phyloP scores from a whole-genome alignment of 2,329 filamentous ascomycete genomes.

The Metarhizium rileyi region DNA sequence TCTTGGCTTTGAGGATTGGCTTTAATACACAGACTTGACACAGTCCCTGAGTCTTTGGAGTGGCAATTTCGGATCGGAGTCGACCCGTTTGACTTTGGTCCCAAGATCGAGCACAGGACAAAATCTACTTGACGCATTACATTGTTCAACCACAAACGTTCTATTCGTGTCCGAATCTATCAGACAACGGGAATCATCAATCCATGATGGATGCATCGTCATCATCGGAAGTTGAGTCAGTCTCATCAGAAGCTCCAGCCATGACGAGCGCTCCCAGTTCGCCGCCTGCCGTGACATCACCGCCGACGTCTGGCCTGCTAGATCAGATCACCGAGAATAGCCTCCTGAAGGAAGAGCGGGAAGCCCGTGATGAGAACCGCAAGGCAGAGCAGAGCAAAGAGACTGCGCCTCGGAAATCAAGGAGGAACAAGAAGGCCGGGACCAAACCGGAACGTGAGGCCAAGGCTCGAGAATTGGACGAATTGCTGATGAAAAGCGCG shows the following conservation, averaged over 20 bases:
- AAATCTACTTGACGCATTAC: background rate
- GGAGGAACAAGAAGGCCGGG: conserved; percentile 40
- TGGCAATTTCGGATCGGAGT: background rate
- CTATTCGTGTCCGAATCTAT: background rate
- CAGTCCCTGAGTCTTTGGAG: background rate
- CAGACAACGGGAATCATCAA: background rate
- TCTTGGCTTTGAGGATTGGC: background rate
- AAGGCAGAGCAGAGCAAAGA: conserved; percentile 38
- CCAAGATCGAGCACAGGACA: background rate
- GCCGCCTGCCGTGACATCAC: conserved; percentile 19
- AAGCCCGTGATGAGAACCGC: conserved; percentile 26
- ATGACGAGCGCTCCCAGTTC: conserved; percentile 29
- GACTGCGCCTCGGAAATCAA: conserved; percentile 28
- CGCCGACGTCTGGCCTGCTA: conserved; percentile 9
- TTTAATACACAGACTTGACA: background rate
- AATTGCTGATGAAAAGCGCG: conserved; percentile 48
- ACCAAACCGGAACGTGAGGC: conserved; percentile 44
- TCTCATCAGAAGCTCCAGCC: conserved; percentile 17
- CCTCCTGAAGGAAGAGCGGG: conserved; percentile 27
- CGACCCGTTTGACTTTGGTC: background rate
- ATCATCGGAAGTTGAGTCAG: conserved; percentile 22
- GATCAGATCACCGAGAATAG: conserved; percentile 16
- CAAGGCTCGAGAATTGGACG: conserved; percentile 50
- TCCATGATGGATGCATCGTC: conserved; percentile 20
- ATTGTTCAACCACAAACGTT: background rate